Percentiles rank a stretch among this genome's conserved stretches.
Conservation (phyloP, 1,284 basidiomycete species). For the Ustilago nuda region DNA sequence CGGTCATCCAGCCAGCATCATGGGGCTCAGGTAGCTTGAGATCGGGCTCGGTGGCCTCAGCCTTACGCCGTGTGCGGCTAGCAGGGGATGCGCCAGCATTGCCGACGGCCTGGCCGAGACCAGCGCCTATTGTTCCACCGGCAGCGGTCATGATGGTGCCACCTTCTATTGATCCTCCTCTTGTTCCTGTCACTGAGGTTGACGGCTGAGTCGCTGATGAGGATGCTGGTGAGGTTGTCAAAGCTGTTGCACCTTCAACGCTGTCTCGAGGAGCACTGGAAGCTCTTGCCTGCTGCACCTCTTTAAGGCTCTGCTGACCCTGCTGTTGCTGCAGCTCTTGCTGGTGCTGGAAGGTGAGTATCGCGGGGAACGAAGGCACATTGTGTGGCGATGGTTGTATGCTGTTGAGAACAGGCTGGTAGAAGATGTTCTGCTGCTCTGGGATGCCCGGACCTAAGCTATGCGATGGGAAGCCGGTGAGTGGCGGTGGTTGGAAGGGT, state of each 20-base stretch:
- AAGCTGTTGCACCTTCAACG: conserved; percentile 1
- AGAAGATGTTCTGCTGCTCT: conserved; percentile 43
- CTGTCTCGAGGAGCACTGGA: conserved; percentile 16
- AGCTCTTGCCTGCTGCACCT: conserved; percentile 34
- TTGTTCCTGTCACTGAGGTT: neutral
- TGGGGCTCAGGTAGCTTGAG: conserved; percentile 44
- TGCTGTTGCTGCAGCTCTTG: conserved; percentile 50
- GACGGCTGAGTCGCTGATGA: conserved; percentile 15
- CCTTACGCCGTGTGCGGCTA: conserved; percentile 45
- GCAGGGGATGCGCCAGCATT: conserved; percentile 49
- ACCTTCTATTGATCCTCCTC: conserved; percentile 11
- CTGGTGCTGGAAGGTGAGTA: conserved; percentile 38
- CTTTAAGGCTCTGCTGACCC: conserved; percentile 25
- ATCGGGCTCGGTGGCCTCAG: conserved; percentile 45
- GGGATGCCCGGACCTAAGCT: conserved; percentile 41
- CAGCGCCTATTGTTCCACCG: conserved; percentile 48
- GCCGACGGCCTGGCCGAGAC: conserved; percentile 48
- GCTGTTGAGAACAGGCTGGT: conserved; percentile 30
- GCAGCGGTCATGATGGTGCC: conserved; percentile 51
- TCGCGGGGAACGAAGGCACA: conserved; percentile 37
- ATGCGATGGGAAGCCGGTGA: conserved; percentile 28
- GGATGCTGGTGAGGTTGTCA: conserved; percentile 25
- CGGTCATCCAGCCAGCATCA: conserved; percentile 49
- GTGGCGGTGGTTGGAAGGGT: conserved; percentile 38
- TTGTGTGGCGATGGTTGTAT: conserved; percentile 24